These are phyloP conservation scores for Crucihimalaya himalaica DNA, from an alignment of 345 rosid species.

Conservation along the genomic window DNA sequence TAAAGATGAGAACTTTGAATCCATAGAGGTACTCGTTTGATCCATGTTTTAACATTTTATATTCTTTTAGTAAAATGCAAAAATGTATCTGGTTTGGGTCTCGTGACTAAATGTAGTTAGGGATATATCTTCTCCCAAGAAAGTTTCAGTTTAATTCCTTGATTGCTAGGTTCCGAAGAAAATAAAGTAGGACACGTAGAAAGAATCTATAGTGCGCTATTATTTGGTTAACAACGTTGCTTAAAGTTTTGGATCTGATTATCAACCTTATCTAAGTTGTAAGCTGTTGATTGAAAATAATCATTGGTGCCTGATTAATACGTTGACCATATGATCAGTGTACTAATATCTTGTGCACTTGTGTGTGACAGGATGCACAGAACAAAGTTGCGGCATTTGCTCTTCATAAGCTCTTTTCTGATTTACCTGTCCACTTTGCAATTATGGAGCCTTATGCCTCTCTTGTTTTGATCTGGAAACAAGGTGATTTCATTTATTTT, in stretches of 20 bases:
- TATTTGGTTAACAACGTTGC: background rate
- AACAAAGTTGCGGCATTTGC: constrained; percentile 83
- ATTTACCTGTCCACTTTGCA: constrained; percentile 73
- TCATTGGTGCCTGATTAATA: background rate
- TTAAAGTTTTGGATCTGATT: constrained; percentile 15
- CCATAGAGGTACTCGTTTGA: constrained; percentile 65
- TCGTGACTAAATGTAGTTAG: background rate
- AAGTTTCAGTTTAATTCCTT: constrained; percentile 3
- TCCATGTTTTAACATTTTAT: constrained; percentile 6
- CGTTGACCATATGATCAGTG: background rate
- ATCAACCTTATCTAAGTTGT: constrained; percentile 16
- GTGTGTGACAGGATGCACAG: constrained; percentile 76
- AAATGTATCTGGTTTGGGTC: background rate
- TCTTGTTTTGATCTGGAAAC: constrained; percentile 68
- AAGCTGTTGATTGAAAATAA: constrained; percentile 1
- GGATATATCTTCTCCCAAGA: background rate
- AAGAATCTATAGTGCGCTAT: constrained; percentile 13
- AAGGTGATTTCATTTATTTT: constrained; percentile 54
- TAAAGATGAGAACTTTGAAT: constrained; percentile 52
- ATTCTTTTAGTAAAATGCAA: background rate
- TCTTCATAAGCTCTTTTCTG: constrained; percentile 72
- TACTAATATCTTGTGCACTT: constrained; percentile 21
- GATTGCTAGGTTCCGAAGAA: constrained; percentile 5
- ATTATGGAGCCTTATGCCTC: constrained; percentile 76
- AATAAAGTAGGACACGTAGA: constrained; percentile 11